These are phyloP conservation scores for Hanseniaspora sp. DNA, from an alignment of 1,139 yeast species.

Conservation along the genomic window DNA sequence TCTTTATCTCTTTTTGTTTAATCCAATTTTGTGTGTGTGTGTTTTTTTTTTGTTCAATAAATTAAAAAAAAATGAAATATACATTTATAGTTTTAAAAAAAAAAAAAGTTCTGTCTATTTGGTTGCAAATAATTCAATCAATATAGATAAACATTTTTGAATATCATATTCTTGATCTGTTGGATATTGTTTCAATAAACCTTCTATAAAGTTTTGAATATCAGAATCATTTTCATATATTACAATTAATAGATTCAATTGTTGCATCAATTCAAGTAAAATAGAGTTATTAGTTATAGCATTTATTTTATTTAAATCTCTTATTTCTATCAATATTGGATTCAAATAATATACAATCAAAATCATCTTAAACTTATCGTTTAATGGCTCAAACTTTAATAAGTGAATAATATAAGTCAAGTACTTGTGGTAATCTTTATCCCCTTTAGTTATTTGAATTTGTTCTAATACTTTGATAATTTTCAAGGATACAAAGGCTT, in stretches of 20 bases:
- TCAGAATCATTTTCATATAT: neutral
- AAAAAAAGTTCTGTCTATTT: too few relatives aligned
- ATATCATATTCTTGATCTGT: neutral
- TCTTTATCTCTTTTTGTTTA: too few relatives aligned
- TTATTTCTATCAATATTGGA: neutral
- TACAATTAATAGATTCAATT: neutral
- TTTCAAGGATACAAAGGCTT: constrained; percentile 3
- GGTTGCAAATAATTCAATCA: neutral
- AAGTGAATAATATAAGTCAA: neutral
- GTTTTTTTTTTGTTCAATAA: too few relatives aligned
- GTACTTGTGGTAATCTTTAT: neutral
- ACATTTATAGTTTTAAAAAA: too few relatives aligned
- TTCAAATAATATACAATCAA: constrained; percentile 2
- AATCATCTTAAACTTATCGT: neutral
- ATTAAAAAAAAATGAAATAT: too few relatives aligned
- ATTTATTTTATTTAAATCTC: neutral
- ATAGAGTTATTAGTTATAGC: neutral
- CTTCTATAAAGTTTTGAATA: neutral
- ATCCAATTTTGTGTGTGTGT: too few relatives aligned
- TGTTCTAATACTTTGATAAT: constrained; percentile 9
- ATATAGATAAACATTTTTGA: neutral
- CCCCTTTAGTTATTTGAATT: neutral
- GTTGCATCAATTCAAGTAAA: neutral
- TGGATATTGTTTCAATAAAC: neutral
- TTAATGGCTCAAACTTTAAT: constrained; percentile 5